phyloP scores from a whole-genome alignment of 495 filamentous ascomycete species.

The Podospora pseudopauciseta region DNA sequence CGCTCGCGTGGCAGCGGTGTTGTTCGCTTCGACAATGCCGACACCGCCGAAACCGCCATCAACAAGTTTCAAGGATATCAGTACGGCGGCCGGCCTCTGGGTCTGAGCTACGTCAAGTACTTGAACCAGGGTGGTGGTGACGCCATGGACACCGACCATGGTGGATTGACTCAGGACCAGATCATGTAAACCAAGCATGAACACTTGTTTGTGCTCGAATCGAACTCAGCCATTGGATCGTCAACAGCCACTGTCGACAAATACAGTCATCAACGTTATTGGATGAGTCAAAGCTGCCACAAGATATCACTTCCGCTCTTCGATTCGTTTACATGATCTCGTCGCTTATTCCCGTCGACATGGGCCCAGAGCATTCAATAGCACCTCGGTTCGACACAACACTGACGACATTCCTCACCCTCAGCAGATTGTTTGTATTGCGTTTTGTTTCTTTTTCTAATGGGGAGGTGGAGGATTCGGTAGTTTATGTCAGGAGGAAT shows the following conservation, averaged over 20 bases:
- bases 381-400: conserved; percentile 1
- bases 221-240: background rate
- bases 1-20: conserved; percentile 94
- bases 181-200: conserved; percentile 65
- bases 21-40: conserved; percentile 79
- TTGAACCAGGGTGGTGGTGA: conserved; percentile 62
- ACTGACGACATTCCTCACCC: background rate
- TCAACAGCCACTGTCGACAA: conserved; percentile 22
- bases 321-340: background rate
- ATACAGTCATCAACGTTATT: background rate
- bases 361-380: background rate
- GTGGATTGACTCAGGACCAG: conserved; percentile 85
- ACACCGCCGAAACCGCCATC: conserved; percentile 89
- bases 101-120: conserved; percentile 90
- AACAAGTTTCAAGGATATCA: conserved; percentile 97
- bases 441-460: conserved; percentile 22
- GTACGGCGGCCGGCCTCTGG: conserved; percentile 92
- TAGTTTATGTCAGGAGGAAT: conserved; percentile 8
- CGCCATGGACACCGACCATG: conserved; percentile 78
- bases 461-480: conserved; percentile 14
- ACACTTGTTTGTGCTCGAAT: background rate
- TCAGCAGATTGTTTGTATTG: background rate
- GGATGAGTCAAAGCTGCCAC: background rate
- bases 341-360: background rate
- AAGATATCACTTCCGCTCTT: background rate